phyloP scores from a whole-genome alignment of 1,139 yeast species.

The Debaryomyces nepalensis region DNA sequence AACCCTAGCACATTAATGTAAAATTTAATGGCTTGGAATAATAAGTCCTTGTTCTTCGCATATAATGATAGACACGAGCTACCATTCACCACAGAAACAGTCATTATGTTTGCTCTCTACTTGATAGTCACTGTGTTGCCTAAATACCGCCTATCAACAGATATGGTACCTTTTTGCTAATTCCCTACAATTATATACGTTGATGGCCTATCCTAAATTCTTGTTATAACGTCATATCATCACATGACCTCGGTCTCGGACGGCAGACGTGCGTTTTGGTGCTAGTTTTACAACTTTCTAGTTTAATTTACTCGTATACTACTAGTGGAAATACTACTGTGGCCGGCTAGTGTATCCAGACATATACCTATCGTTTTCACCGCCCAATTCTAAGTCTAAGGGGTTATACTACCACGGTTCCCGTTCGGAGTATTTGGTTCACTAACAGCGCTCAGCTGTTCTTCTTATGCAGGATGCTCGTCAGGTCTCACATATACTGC shows the following conservation, averaged over 20 bases:
- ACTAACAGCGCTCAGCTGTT: conserved; percentile 13
- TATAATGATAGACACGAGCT: conserved; percentile 49
- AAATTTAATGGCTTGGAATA: conserved; percentile 46
- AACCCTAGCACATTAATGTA: conserved; percentile 53
- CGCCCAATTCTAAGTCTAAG: no score
- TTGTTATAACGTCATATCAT: conserved; percentile 10
- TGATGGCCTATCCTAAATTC: neutral
- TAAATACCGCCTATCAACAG: neutral
- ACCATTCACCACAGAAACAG: conserved; percentile 54
- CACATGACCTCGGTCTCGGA: conserved; percentile 15
- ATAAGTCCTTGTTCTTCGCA: conserved; percentile 44
- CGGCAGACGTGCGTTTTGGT: conserved; percentile 16
- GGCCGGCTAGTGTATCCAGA: no score
- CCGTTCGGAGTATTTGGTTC: conserved; percentile 14
- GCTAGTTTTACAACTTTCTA: neutral
- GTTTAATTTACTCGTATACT: neutral
- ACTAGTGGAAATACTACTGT: neutral
- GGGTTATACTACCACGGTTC: no score
- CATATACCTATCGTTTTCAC: no score
- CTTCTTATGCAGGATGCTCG: conserved; percentile 7
- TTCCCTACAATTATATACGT: neutral
- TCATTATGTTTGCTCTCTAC: conserved; percentile 19
- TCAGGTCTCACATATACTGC: conserved; percentile 17
- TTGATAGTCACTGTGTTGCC: neutral
- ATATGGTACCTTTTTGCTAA: neutral